These are phyloP conservation scores for Phycomyces nitens DNA, from an alignment of 192 early-diverging fungal genomes.

Conservation along the genomic window DNA sequence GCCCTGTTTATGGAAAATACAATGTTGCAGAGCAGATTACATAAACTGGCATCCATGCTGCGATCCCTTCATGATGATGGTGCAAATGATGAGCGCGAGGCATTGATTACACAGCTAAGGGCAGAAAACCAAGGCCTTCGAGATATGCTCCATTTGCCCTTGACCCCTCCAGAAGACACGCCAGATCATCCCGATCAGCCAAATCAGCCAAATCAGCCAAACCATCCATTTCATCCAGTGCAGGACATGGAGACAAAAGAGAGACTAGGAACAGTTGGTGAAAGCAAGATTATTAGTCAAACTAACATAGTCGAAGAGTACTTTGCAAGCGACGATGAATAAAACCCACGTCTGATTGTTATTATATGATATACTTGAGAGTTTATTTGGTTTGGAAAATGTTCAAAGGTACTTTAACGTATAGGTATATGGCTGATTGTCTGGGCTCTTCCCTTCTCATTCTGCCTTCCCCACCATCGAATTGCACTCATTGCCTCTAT, in stretches of 20 bases:
- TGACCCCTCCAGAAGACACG: no score
- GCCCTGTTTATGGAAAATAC: slow-evolving; percentile 29
- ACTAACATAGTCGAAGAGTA: background rate
- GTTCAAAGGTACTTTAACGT: no score
- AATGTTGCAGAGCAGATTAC: slow-evolving; percentile 20
- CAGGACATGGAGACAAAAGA: background rate
- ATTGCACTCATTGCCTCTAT: slow-evolving; percentile 17
- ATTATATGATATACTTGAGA: no score
- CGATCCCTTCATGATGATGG: background rate
- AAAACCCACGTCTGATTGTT: background rate
- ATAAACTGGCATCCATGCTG: slow-evolving; percentile 4
- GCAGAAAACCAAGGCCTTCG: slow-evolving; percentile 9
- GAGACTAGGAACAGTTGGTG: background rate
- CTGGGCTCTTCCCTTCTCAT: background rate
- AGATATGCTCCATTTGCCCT: background rate
- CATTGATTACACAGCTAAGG: slow-evolving; percentile 2
- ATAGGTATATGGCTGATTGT: background rate
- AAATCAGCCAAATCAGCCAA: background rate
- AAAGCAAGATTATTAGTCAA: no score
- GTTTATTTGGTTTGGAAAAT: no score
- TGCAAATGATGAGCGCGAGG: background rate
- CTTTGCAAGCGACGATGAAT: background rate
- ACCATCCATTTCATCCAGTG: background rate
- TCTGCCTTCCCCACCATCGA: slow-evolving; percentile 8
- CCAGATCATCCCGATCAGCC: background rate